Base-by-base conservation (phyloP, 768 basidiomycete species). In the Tylopilus sp. region DNA sequence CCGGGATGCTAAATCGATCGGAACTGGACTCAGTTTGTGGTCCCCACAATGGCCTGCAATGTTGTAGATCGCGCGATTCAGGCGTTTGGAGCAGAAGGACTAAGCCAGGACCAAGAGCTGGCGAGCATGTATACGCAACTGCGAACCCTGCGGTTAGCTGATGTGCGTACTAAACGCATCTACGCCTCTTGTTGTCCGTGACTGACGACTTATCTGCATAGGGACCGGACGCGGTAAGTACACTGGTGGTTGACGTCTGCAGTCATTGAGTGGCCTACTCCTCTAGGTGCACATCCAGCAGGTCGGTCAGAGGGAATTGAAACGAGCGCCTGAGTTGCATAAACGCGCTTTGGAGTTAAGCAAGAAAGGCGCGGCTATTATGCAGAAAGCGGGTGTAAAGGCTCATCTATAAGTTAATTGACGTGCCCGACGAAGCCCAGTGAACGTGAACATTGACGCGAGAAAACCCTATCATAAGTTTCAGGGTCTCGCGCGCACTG, bases 41-140 rank as follows among this genome's bases (percentile, higher is more conserved):
- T 98, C 12, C 97, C 97, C 13, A 79, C 80, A 0, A 92, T 96
- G 89, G 96, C 94, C 0, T 77, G 90, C 44, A 73, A 76, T 22
- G 88, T 99, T 42, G 78, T 98, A 34, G 97, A 99, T 72, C 86
- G 93, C n/a, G 88, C 93, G 3, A 98, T 98, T 46, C 97, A 99
- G 75, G 77, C 89, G 0, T 93, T 88, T 63, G 97, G 97, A 48
- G 97, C 94, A n/a, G 96, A 98, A 71, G 97, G 97, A 30, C 74
- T 99, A 41, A 89, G 82, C 22, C 92, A 97, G 72, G 96, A 98
- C 62, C 86, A 86, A 31, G 82, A 83, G 21, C 81, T 99, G 30
- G 93, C 96, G 1, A 64, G 70, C 45, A 78, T 80, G 54, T 98
- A 84, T 78, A 89, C 92, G 25, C 80, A 81, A 10, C 68, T 98